These are phyloP conservation scores for Echium plantagineum DNA, from an alignment of 257 asterid genomes.

Conservation along the genomic window DNA sequence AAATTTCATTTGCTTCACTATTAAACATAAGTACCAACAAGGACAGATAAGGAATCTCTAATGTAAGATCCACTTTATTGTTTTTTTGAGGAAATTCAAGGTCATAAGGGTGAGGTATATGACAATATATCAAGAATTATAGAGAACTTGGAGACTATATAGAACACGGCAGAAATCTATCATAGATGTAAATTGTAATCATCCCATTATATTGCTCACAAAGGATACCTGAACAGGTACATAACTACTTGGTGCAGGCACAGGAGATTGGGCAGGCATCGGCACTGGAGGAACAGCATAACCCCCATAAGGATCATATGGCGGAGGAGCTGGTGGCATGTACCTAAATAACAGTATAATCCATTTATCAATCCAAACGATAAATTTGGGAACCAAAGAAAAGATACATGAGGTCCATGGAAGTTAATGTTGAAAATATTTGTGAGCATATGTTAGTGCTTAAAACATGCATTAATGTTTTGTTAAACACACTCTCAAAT, in stretches of 20 bases:
- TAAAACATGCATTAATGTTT: no score
- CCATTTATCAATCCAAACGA: neutral
- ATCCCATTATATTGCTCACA: neutral
- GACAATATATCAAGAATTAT: neutral
- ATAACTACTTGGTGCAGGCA: slow-evolving; percentile 86
- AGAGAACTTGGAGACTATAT: neutral
- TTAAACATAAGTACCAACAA: neutral
- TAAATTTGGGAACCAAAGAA: neutral
- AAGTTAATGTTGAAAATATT: neutral
- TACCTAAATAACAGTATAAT: slow-evolving; percentile 37
- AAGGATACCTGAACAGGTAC: slow-evolving; percentile 77
- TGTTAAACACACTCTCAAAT: no score
- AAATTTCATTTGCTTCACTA: neutral
- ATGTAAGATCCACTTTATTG: no score
- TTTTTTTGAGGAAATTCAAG: neutral
- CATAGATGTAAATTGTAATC: neutral
- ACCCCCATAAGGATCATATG: slow-evolving; percentile 90
- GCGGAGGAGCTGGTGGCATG: slow-evolving; percentile 88
- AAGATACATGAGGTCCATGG: neutral
- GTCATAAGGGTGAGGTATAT: neutral
- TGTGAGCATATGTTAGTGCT: no score
- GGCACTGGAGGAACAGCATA: slow-evolving; percentile 81
- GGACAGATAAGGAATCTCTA: neutral
- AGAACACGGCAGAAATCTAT: neutral
- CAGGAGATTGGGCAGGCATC: slow-evolving; percentile 84